phyloP scores from a whole-genome alignment of 2,329 filamentous ascomycete genomes.

The Cytospora schulzeri region DNA sequence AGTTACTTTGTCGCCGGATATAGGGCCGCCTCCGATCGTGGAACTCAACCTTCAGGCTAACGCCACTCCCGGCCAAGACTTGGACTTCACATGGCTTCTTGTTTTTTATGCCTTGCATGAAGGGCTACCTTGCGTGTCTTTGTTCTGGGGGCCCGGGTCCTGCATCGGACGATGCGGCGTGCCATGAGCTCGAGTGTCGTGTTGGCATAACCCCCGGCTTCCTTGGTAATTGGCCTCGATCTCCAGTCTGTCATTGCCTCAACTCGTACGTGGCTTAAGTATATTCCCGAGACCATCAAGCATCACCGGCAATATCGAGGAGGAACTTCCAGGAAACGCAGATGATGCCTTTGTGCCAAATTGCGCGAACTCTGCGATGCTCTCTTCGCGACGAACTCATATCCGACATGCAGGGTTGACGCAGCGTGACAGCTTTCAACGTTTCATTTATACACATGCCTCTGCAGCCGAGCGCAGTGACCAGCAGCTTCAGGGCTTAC shows the following conservation, averaged over 20 bases:
- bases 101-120: neutral
- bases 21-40: neutral
- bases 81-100: neutral
- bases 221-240: neutral
- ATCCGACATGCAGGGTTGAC: neutral
- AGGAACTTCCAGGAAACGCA: neutral
- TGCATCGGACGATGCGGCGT: neutral
- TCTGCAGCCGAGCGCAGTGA: neutral
- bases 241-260: neutral
- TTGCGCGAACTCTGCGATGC: neutral
- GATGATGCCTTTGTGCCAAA: neutral
- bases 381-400: neutral
- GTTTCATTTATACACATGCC: conserved; percentile 16
- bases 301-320: neutral
- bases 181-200: neutral
- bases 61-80: neutral
- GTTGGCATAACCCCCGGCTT: neutral
- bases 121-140: neutral
- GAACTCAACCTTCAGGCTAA: neutral
- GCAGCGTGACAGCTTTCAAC: conserved; percentile 3
- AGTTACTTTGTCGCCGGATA: neutral
- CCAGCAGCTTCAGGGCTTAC: neutral
- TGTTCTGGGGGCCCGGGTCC: neutral
- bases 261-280: neutral
- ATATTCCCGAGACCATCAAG: neutral